Evolutionary conservation across 2,329 filamentous ascomycete species (phyloP).

Genomic region (Exophiala bonariae): DNA sequence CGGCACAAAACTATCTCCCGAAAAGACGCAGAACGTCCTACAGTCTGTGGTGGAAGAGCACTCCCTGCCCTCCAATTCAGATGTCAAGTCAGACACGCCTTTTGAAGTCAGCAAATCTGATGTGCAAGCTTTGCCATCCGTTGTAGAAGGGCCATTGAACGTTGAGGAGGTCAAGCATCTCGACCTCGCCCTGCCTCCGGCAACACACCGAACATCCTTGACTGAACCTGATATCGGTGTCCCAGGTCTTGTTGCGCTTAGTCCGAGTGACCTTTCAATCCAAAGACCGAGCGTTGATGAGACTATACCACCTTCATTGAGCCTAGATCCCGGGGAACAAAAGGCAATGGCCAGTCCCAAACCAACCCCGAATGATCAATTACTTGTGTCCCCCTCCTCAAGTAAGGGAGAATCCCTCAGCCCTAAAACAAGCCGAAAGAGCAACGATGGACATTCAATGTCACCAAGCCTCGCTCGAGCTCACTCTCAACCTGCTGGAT

Average conservation of each 20-base stretch:
- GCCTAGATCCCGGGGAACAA: not conserved
- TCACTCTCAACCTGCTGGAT: constrained; percentile 51
- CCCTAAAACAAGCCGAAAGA: constrained; percentile 26
- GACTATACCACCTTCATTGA: not conserved
- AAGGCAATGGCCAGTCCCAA: not conserved
- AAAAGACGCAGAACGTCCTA: constrained; percentile 65
- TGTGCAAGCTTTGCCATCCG: constrained; percentile 20
- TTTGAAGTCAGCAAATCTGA: constrained; percentile 18
- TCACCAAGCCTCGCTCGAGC: constrained; percentile 52
- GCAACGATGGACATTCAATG: constrained; percentile 32
- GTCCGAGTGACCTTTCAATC: not conserved
- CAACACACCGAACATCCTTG: constrained; percentile 6
- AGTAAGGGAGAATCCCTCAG: not conserved
- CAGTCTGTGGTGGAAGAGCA: constrained; percentile 67
- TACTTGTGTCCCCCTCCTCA: not conserved
- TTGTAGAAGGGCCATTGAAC: constrained; percentile 29
- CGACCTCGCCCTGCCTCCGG: constrained; percentile 51
- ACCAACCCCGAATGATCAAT: not conserved
- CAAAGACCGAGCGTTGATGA: not conserved
- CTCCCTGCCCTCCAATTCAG: constrained; percentile 32
- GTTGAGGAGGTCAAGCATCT: constrained; percentile 61
- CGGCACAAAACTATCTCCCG: constrained; percentile 53
- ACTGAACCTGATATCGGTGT: constrained; percentile 1
- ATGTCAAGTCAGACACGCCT: constrained; percentile 8
- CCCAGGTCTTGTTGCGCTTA: not conserved